Conservation (phyloP, 352 stramenopile genomes). For the Pythium brachiatum region DNA sequence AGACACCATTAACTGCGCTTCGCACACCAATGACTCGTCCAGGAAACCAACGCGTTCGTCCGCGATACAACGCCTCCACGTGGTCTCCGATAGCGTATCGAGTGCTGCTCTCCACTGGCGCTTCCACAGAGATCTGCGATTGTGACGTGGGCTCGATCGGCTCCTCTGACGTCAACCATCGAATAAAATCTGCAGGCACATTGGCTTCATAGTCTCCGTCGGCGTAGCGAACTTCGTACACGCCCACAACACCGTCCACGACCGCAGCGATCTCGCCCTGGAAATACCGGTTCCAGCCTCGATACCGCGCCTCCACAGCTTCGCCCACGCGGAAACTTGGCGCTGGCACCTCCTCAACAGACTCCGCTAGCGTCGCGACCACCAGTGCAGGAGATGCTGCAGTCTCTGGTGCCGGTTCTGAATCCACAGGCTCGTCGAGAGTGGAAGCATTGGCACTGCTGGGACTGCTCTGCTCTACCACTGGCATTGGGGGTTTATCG, state of each 20-base stretch:
- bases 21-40: not conserved
- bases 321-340: slow-evolving; percentile 5
- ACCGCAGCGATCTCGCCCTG: slow-evolving; percentile 20
- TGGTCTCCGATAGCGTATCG: not conserved
- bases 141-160: not conserved
- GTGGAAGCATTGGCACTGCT: too few species aligned
- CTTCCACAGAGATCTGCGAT: not conserved
- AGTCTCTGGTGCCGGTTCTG: not conserved
- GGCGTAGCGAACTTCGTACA: slow-evolving; percentile 19
- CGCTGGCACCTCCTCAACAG: not conserved
- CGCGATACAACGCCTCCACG: slow-evolving; percentile 2
- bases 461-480: too few species aligned
- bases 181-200: slow-evolving; percentile 10
- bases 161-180: not conserved
- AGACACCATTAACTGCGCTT: not conserved
- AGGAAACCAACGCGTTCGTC: slow-evolving; percentile 3
- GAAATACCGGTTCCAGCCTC: slow-evolving; percentile 11
- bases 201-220: slow-evolving; percentile 24
- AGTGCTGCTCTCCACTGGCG: not conserved
- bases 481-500: too few species aligned
- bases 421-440: too few species aligned
- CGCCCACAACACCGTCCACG: not conserved
- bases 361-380: too few species aligned
- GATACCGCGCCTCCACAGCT: slow-evolving; percentile 13
- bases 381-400: too few species aligned